Evolutionary conservation across 495 filamentous ascomycete species (phyloP).

Genomic region (Aspergillus homomorphus): DNA sequence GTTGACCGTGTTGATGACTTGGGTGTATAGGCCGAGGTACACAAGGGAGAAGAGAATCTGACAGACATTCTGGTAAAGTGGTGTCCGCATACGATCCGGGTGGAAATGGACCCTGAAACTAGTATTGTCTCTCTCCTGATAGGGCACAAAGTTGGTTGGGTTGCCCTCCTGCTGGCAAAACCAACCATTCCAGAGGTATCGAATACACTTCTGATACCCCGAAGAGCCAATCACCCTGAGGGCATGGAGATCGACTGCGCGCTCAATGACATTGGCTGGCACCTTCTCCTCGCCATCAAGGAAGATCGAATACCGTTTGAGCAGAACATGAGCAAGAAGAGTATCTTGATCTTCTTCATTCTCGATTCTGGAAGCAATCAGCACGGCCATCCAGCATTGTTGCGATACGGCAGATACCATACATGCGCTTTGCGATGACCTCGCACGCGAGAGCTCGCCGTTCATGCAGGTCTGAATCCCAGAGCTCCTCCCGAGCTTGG

Average conservation of each 20-base stretch:
- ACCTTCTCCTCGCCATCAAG: constrained; percentile 64
- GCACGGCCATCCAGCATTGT: not conserved
- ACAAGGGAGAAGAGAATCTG: constrained; percentile 81
- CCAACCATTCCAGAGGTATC: constrained; percentile 92
- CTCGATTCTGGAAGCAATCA: constrained; percentile 62
- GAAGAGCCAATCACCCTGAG: constrained; percentile 81
- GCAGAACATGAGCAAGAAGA: constrained; percentile 75
- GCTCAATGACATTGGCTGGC: constrained; percentile 84
- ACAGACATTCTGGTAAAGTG: constrained; percentile 84
- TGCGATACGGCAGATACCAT: constrained; percentile 8
- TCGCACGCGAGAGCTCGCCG: constrained; percentile 83
- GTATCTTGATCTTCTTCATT: constrained; percentile 69
- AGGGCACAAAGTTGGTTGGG: constrained; percentile 79
- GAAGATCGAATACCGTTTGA: constrained; percentile 86
- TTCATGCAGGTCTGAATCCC: constrained; percentile 82
- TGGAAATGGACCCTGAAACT: constrained; percentile 79
- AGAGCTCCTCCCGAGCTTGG: constrained; percentile 78
- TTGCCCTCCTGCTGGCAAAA: constrained; percentile 91
- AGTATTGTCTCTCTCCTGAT: constrained; percentile 69
- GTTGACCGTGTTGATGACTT: constrained; percentile 90
- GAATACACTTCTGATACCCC: constrained; percentile 94
- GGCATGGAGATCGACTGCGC: constrained; percentile 89
- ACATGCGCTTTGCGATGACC: constrained; percentile 89
- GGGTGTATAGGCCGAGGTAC: constrained; percentile 81
- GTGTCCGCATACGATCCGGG: constrained; percentile 89